A percentile compares a stretch with the other conserved stretches of the same genome.
phyloP scores from a whole-genome alignment of 345 rosid genomes.

The Noccaea bulbosa region DNA sequence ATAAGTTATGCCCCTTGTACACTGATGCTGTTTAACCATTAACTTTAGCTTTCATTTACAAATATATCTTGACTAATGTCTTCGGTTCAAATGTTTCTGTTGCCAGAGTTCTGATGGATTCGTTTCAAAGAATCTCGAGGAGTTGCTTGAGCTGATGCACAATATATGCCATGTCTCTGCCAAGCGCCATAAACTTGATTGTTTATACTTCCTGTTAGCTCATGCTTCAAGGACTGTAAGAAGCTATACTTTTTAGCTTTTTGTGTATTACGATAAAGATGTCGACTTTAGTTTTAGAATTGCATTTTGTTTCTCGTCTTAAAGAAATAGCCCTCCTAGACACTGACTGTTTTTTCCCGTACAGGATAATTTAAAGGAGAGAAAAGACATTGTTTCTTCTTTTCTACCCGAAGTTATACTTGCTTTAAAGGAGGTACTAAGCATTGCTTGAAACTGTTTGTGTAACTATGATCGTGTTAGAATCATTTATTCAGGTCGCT shows the following conservation, averaged over 20 bases:
- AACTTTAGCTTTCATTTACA: not conserved
- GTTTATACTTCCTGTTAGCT: constrained; percentile 75
- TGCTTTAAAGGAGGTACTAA: constrained; percentile 90
- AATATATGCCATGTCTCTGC: constrained; percentile 93
- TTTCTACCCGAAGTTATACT: constrained; percentile 89
- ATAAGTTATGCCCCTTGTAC: constrained; percentile 10
- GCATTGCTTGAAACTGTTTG: constrained; percentile 26
- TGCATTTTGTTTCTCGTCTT: not conserved
- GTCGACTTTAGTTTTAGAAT: constrained; percentile 11
- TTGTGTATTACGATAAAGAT: constrained; percentile 6
- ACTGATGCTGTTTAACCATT: not conserved
- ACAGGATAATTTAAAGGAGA: constrained; percentile 70
- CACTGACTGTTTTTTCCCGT: constrained; percentile 9
- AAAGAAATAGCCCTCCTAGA: constrained; percentile 14
- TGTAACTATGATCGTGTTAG: constrained; percentile 25
- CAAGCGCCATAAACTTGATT: constrained; percentile 87
- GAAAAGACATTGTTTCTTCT: constrained; percentile 59
- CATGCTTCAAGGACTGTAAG: constrained; percentile 62
- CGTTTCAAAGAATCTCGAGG: constrained; percentile 63
- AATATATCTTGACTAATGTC: constrained; percentile 25
- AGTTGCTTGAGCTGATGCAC: constrained; percentile 71
- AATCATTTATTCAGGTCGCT: constrained; percentile 18
- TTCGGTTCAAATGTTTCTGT: constrained; percentile 19
- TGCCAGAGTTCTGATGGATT: constrained; percentile 64
- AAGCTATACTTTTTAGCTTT: constrained; percentile 23